Conservation (phyloP, 768 basidiomycete species). For the Crucibulum laeve region DNA sequence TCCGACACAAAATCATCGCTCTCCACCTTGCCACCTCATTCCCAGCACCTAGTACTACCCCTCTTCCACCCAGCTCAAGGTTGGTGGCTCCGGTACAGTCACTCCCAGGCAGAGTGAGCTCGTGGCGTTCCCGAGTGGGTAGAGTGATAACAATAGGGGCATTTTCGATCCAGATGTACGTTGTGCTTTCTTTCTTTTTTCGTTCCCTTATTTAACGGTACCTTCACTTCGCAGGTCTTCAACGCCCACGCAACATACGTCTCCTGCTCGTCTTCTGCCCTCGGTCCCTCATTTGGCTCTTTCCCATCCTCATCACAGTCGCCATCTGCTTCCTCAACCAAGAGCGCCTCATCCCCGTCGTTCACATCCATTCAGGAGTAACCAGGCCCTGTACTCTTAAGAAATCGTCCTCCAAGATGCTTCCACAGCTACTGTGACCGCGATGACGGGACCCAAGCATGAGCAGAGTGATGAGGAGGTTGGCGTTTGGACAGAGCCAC, state of each 20-base stretch:
- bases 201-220: slow-evolving; percentile 1
- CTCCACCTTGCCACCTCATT: slow-evolving; percentile 55
- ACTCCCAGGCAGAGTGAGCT: slow-evolving; percentile 42
- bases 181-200: not conserved
- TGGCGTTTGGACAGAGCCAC: slow-evolving; percentile 15
- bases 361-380: not conserved
- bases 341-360: slow-evolving; percentile 2
- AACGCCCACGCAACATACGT: slow-evolving; percentile 23
- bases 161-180: slow-evolving; percentile 53
- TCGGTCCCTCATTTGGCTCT: slow-evolving; percentile 2
- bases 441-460: slow-evolving; percentile 17
- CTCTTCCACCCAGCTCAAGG: slow-evolving; percentile 54
- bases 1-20: slow-evolving; percentile 79
- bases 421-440: slow-evolving; percentile 2
- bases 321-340: not conserved
- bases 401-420: slow-evolving; percentile 9
- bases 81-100: slow-evolving; percentile 52
- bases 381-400: slow-evolving; percentile 12
- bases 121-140: slow-evolving; percentile 70
- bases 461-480: slow-evolving; percentile 28
- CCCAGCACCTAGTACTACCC: slow-evolving; percentile 80
- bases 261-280: slow-evolving; percentile 18
- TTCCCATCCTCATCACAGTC: not conserved
- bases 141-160: slow-evolving; percentile 66
- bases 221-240: slow-evolving; percentile 21